Percentiles rank a stretch among this genome's conserved stretches.
Conservation (phyloP, 805 yeast species). For the Cyberlindnera sargentensis region DNA sequence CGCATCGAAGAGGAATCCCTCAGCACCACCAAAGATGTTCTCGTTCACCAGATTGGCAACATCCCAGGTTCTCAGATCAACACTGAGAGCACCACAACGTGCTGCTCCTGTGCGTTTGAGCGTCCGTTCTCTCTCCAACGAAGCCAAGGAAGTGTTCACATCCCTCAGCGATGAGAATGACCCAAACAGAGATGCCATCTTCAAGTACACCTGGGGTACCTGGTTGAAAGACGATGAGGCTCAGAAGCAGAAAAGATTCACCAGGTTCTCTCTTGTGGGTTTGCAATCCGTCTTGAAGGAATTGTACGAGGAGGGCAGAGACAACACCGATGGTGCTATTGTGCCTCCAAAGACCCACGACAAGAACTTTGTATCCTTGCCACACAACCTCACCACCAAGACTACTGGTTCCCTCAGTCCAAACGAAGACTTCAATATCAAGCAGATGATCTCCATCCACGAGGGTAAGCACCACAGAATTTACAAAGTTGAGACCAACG, state of each 20-base stretch:
- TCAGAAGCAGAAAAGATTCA: constrained; percentile 71
- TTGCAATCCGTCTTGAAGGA: constrained; percentile 45
- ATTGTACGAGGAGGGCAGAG: constrained; percentile 32
- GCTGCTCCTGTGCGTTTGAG: neutral
- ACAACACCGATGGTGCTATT: constrained; percentile 26
- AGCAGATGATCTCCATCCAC: constrained; percentile 74
- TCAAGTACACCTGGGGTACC: constrained; percentile 90
- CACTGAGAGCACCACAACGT: constrained; percentile 2
- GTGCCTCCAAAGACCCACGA: constrained; percentile 31
- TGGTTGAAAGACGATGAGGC: constrained; percentile 77
- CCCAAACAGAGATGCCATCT: constrained; percentile 65
- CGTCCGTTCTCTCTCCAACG: constrained; percentile 24
- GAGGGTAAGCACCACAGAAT: constrained; percentile 94
- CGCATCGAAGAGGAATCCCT: neutral
- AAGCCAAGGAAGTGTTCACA: constrained; percentile 35
- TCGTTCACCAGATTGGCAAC: constrained; percentile 9
- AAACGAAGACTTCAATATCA: constrained; percentile 43
- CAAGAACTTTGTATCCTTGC: constrained; percentile 35
- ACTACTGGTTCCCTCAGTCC: constrained; percentile 39
- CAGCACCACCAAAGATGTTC: constrained; percentile 9
- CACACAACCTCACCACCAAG: constrained; percentile 39
- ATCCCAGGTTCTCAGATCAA: constrained; percentile 8
- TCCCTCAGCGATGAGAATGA: constrained; percentile 53
- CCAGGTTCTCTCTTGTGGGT: constrained; percentile 79
- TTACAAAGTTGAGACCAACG: constrained; percentile 62